Evolutionary conservation across 768 basidiomycete species (phyloP), one percentile per base, ranked within the genome.

Genomic region (Mycena capillaripes): DNA sequence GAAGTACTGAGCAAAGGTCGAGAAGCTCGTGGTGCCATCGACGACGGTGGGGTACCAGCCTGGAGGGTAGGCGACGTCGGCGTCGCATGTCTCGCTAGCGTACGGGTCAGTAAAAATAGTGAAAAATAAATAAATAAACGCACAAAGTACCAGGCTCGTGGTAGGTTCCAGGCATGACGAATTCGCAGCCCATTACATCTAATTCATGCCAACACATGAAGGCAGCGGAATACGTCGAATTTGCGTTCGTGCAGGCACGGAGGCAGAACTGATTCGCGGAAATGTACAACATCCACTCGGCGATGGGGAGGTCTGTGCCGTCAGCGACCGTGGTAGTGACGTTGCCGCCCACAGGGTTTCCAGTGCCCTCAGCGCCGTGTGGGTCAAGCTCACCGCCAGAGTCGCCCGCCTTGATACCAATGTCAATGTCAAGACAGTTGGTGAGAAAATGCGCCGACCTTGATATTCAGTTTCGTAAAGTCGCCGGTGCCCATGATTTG

Each of bases 101-200:
- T 21, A 53, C 36, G 30, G 17, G 40, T 42, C 2, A 48, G 27
- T 19, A 21, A 9, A 5, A 34, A 21, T 11, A 1, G 27, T 3
- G 17, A 17, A 32, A 30, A 17, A 19, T 4, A 44, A 12, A 29
- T 17, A 40, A 2, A 16, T 44, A 16, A 42, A 75, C 85, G 74
- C 68, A 85, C 85, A 86, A 87, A 21, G 84, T 86, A 3, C 82
- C 83, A 32, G 84, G 52, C 53, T 80, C 77, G 55, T 85, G 74
- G 77, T 86, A 86, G 65, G 85, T 85, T 21, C 85, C 85, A 10
- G 86, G 86, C 86, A 87, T 86, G 38, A 86, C 85, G 63, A 85
- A 86, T 34, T 81, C 76, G 68, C 86, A 87, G 27, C 86, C 85
- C 81, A 86, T 84, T 55, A 83, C 81, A 66, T 87, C 86, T 27